Percentiles rank a stretch among this genome's conserved stretches.
phyloP scores from a whole-genome alignment of 371 early-diverging fungal species.

The Mucor indicus region DNA sequence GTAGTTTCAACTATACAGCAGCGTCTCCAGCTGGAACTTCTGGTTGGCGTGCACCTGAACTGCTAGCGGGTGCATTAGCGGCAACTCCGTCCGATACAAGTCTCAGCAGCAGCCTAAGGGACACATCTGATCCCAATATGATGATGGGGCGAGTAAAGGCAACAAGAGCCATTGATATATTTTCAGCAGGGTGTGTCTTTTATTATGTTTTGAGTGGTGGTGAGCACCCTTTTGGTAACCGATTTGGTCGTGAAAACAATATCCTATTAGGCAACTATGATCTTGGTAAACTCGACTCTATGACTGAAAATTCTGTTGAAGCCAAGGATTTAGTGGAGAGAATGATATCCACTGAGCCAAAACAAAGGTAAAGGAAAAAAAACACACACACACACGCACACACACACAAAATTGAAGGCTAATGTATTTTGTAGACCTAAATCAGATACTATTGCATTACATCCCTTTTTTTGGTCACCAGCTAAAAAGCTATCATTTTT shows the following conservation, averaged over 20 bases:
- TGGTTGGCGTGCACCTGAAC: conserved; percentile 98
- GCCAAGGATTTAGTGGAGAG: conserved; percentile 86
- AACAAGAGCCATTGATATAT: conserved; percentile 91
- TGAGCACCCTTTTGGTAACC: conserved; percentile 94
- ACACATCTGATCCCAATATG: conserved; percentile 6
- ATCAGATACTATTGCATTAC: conserved; percentile 69
- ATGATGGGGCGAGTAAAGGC: conserved; percentile 52
- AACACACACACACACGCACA: too few relatives aligned
- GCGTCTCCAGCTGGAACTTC: conserved; percentile 80
- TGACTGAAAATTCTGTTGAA: conserved; percentile 72
- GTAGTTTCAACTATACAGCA: conserved; percentile 89
- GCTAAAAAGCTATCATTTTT: conserved; percentile 81
- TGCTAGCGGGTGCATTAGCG: conserved; percentile 39
- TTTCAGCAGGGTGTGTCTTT: conserved; percentile 93
- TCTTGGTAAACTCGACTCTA: conserved; percentile 64
- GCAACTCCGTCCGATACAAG: conserved; percentile 27
- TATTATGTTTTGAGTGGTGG: conserved; percentile 91
- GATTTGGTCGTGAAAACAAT: conserved; percentile 82
- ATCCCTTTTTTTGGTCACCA: conserved; percentile 95
- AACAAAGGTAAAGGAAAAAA: conserved; percentile 47
- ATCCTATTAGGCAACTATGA: conserved; percentile 75
- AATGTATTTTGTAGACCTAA: conserved; percentile 62
- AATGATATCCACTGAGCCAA: conserved; percentile 82
- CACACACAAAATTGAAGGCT: too few relatives aligned
- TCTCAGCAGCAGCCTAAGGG: conserved; percentile 2